Conservation (phyloP, 73 alveolate genomes). For the Symbiodinium natans region DNA sequence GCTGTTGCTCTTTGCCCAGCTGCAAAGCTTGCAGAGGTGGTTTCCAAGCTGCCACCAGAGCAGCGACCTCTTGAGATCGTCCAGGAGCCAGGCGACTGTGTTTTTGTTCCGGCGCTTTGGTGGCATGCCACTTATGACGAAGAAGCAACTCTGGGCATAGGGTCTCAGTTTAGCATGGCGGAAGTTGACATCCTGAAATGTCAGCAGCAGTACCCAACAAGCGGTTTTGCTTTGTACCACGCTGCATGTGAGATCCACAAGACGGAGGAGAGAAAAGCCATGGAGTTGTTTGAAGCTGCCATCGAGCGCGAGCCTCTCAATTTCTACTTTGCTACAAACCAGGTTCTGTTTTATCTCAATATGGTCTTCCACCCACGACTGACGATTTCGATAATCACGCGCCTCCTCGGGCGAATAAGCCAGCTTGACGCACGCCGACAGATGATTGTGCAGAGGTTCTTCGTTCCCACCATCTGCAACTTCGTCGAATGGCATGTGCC, state of each 20-base stretch:
- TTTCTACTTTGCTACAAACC: constrained; percentile 82
- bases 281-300: constrained; percentile 52
- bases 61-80: constrained; percentile 62
- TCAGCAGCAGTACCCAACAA: constrained; percentile 30
- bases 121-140: constrained; percentile 93
- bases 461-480: constrained; percentile 68
- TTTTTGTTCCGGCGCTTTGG: constrained; percentile 90
- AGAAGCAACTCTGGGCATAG: constrained; percentile 59
- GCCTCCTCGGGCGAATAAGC: constrained; percentile 14
- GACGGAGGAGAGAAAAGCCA: constrained; percentile 52
- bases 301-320: constrained; percentile 76
- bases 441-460: constrained; percentile 78
- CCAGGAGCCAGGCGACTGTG: constrained; percentile 51
- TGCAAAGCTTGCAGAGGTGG: constrained; percentile 27
- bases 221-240: constrained; percentile 85
- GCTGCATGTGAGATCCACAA: constrained; percentile 83
- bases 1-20: constrained; percentile 74
- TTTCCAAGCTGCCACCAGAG: background rate
- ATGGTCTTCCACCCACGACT: constrained; percentile 73
- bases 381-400: constrained; percentile 2
- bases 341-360: constrained; percentile 66
- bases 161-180: constrained; percentile 93
- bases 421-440: constrained; percentile 64
- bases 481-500: constrained; percentile 84
- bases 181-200: constrained; percentile 62